Base-by-base conservation (phyloP, 257 asterid genomes). In the Lithospermum erythrorhizon region DNA sequence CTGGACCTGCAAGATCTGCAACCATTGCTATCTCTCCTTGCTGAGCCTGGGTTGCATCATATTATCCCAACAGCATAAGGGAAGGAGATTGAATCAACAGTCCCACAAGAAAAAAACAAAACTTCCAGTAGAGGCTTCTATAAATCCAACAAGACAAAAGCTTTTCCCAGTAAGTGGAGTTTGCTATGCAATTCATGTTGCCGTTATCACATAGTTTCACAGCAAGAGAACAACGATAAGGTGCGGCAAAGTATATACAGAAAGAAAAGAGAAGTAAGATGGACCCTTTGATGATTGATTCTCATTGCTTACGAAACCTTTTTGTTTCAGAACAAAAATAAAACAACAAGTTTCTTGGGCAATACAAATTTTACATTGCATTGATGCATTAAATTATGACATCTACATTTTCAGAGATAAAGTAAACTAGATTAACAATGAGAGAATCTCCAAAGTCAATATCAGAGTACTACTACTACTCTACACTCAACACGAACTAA, bases 1-100 rank as follows among this genome's bases (percentile, higher is more conserved):
- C 86, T 23, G 96, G 89, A 15, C 82, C 80, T 0, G 87, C 85
- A 70, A 88, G 82, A 77, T 91, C 94, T 37, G 90, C 94, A 68
- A 82, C 85, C 83, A 88, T 64, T 17, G 95, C 73, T 65, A 86
- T 70, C 76, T 91, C 95, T 69, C 98, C 96, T 77, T 82, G 94
- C 57, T 72, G 82, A 58, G 84, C 84, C 97, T 90, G 73, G 17
- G 49, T 13, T 17, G 58, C 64, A 66, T 47, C 57, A 27, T 30
- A 53, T 41, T 23, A 68, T 32, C 61, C 6, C 63, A 75, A 21
- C 20, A 66, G 22, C n/a, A 57, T 62, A 62, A 79, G 66, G 6
- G 66, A 70, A 67, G 21, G 18, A 57, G 55, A 21, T 7, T 45
- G 15, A 69, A 13, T 18, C 37, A 49, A 58, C 27, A 51, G 52